Base-by-base conservation (phyloP, 371 early-diverging fungal species). In the Mortierella polycephala region DNA sequence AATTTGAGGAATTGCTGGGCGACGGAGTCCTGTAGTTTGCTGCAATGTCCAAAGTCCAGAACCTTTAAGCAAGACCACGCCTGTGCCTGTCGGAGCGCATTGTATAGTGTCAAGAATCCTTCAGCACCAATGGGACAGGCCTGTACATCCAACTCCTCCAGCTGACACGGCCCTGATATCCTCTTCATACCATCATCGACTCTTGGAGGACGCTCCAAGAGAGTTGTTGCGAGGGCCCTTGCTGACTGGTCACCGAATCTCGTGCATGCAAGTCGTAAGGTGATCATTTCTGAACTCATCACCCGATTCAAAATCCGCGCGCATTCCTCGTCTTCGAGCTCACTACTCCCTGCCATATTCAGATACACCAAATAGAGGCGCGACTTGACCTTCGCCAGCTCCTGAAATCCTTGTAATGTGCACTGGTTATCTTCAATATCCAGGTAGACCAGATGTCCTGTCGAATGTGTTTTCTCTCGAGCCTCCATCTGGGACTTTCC, bases 91-190 rank as follows among this genome's bases (percentile, higher is more conserved):
- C 2, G 11, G 8, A 77, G 42, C 12, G 62, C 68, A n/a, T 64
- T 51, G 0, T 50, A 57, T 12, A 77, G 20, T 11, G 23, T 61
- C 8, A 23, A 30, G 41, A 77, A 44, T 7, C 77, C 68, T 13
- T 53, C 54, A 8, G 65, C 44, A 12, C 68, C 58, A 3, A 77
- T 68, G 10, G 64, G 47, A 49, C 72, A 71, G 5, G 64, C 77
- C 30, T 71, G 77, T n/a, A 77, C 39, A 52, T 77, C 77, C n/a
- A 77, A 47, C 12, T 77, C 77, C 40, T 68, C 66, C n/a, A 77
- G 52, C 46, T 64, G 71, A 21, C 64, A 75, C 20, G 49, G 9
- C 5, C 50, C 60, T 10, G 57, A 49, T 37, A 54, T 49, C 52
- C 60, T 23, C 47, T 16, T 51, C 14, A 41, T 18, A 7, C 21